Base-by-base conservation (phyloP, 305 asterid genomes). In the Solanum hybrid region DNA sequence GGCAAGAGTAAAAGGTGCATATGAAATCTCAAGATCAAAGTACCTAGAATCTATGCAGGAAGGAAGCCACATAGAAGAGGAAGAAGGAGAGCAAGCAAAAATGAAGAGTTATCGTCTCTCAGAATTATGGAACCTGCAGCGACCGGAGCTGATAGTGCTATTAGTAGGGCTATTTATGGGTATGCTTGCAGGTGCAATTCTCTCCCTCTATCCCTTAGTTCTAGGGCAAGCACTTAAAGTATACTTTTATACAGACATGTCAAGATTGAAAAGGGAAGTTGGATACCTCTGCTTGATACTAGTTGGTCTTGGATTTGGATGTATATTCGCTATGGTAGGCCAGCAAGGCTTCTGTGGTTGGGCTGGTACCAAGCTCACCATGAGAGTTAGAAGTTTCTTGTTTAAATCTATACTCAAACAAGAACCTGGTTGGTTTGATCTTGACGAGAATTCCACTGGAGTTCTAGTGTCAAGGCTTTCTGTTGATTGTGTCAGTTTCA, bases 371-470 rank as follows among this genome's bases (percentile, higher is more conserved):
- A 92, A 82, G 91, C 97, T 96, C 77, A 96, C 98, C 1, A 94
- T 89, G 91, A 90, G 98, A 89, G 95, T 96, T 37, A 76, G 99
- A 84, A 94, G 91, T 88, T 89, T 89, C 81, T 91, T 94, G 84
- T 95, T 96, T 92, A 90, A 82, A 89, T 92, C 98, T 51, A 93
- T 95, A 87, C 90, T 96, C 51, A 93, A 93, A 86, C 98, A 95
- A 90, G 98, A 96, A 86, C 98, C 98, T 16, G 97, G 95, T 5
- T 96, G 99, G 99, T 95, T 95, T 85, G 99, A 96, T 90, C 91
- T 92, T 4, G 88, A 91, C n/a, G 95, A 95, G 91, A 96, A 96
- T 90, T 95, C 97, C 12, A 90, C 95, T 1, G 98, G 98, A 20
- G 85, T 94, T 33, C 95, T 96, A 24, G 94, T 95, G 40, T 93